Evolutionary conservation across 2,329 filamentous ascomycete species (phyloP).

Genomic region (Fusarium oligoseptatum): DNA sequence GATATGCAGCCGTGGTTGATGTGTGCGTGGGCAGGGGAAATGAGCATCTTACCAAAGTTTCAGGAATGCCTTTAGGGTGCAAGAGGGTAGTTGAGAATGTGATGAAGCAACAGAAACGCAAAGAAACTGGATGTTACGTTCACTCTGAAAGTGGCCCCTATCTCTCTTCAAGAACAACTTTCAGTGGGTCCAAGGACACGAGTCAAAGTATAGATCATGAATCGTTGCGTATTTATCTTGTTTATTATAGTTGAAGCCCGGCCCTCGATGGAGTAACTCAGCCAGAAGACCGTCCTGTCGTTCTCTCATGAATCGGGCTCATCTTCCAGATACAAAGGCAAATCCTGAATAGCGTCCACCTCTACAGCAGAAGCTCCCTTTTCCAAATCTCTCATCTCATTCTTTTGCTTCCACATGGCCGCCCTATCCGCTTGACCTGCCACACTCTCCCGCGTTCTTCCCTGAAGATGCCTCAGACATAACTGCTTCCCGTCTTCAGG

Average conservation of each 20-base stretch:
- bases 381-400: not conserved
- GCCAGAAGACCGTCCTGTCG: not conserved
- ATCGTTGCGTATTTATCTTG: not conserved
- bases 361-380: not conserved
- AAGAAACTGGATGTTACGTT: not conserved
- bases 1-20: not conserved
- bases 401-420: constrained; percentile 37
- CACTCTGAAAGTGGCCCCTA: too few relatives aligned
- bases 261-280: too few relatives aligned
- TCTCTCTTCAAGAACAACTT: too few relatives aligned
- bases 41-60: too few relatives aligned
- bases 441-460: constrained; percentile 62
- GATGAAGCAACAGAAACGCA: not conserved
- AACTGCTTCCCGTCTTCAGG: constrained; percentile 60
- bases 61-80: too few relatives aligned
- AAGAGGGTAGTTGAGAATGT: not conserved
- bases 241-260: too few relatives aligned
- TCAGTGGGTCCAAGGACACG: not conserved
- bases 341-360: not conserved
- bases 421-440: constrained; percentile 31
- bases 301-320: not conserved
- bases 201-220: not conserved
- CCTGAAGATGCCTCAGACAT: constrained; percentile 65
- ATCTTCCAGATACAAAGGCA: not conserved
- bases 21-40: too few relatives aligned